Conservation (phyloP, 768 basidiomycete species). For the Royoungia palumana region DNA sequence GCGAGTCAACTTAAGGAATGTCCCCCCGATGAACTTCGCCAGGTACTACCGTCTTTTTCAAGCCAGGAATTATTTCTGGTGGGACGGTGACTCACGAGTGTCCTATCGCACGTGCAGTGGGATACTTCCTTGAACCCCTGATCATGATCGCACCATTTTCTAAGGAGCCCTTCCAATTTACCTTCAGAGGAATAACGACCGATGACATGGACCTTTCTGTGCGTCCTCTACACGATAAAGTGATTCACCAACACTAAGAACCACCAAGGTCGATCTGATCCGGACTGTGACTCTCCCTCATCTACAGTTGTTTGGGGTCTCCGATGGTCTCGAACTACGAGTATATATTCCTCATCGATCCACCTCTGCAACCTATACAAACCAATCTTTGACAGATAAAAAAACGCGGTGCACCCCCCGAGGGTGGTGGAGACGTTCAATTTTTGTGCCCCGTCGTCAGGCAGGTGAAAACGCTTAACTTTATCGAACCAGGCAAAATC, state of each 20-base stretch:
- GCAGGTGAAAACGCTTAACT: constrained; percentile 89
- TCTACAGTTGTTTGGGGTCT: constrained; percentile 84
- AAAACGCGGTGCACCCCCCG: constrained; percentile 87
- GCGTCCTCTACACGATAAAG: constrained; percentile 24
- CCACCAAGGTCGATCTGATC: constrained; percentile 73
- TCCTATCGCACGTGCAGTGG: constrained; percentile 81
- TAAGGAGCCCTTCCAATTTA: constrained; percentile 80
- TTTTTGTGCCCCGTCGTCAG: constrained; percentile 92
- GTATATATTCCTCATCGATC: constrained; percentile 38
- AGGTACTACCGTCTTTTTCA: constrained; percentile 91
- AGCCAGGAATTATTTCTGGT: constrained; percentile 88
- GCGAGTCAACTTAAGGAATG: not conserved
- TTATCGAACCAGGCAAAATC: constrained; percentile 87
- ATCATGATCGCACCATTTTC: constrained; percentile 90
- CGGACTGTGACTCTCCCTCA: constrained; percentile 90
- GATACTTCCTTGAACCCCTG: constrained; percentile 91
- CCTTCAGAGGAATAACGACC: constrained; percentile 86
- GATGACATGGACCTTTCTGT: constrained; percentile 92
- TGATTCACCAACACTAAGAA: constrained; percentile 3
- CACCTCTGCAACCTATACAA: not conserved
- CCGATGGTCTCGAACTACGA: constrained; percentile 85
- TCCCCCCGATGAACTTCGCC: not conserved
- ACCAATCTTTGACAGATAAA: constrained; percentile 60
- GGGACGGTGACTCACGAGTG: constrained; percentile 84
- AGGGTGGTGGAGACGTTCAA: constrained; percentile 90